Evolutionary conservation across 805 yeast species (phyloP).

Genomic region (Zygosaccharomyces pseudorouxii): DNA sequence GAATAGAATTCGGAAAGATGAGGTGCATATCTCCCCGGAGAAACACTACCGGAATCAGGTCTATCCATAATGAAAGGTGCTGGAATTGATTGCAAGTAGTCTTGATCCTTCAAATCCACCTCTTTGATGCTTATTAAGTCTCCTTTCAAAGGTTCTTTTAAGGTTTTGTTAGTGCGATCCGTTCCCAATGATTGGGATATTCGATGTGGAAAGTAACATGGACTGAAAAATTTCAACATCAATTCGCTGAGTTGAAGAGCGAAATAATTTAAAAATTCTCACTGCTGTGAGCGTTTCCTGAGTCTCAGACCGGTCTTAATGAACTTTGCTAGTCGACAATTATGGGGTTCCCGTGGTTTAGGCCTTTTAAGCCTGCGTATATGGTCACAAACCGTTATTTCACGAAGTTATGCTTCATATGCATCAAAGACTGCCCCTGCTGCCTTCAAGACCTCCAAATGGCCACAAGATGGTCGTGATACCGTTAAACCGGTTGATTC

Average conservation of each 20-base stretch:
- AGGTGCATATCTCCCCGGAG: slow-evolving; percentile 36
- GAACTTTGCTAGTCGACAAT: not conserved
- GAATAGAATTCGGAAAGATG: slow-evolving; percentile 60
- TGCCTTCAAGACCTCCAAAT: slow-evolving; percentile 4
- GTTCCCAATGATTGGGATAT: slow-evolving; percentile 1
- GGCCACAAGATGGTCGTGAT: slow-evolving; percentile 25
- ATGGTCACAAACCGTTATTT: not conserved
- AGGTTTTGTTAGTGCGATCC: slow-evolving; percentile 1
- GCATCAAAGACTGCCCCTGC: slow-evolving; percentile 5
- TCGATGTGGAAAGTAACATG: not conserved
- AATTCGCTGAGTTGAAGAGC: not conserved
- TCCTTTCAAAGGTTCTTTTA: slow-evolving; percentile 1
- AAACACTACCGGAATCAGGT: slow-evolving; percentile 10
- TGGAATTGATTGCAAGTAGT: not conserved
- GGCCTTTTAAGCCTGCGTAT: not conserved
- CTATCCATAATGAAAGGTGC: slow-evolving; percentile 4
- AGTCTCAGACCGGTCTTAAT: not conserved
- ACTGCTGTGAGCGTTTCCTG: not conserved
- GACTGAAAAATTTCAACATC: slow-evolving; percentile 3
- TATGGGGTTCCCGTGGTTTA: no score
- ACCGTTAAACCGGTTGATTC: slow-evolving; percentile 62
- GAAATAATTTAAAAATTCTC: not conserved
- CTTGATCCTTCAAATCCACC: not conserved
- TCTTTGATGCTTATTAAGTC: not conserved
- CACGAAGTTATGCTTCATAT: slow-evolving; percentile 1